phyloP scores from a whole-genome alignment of 306 rosid genomes.

The Clitoria ternatea region DNA sequence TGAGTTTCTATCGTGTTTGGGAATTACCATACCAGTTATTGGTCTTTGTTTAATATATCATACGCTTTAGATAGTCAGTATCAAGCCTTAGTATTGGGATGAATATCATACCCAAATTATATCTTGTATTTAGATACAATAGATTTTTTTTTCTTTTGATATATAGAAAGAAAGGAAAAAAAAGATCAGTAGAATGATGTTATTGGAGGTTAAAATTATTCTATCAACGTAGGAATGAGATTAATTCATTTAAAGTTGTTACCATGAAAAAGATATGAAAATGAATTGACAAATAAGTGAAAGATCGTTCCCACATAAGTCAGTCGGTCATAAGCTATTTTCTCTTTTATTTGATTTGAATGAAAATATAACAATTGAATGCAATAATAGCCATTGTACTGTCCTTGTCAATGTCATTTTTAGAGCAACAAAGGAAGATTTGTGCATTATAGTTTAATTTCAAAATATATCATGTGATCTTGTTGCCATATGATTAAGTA shows the following conservation, averaged over 20 bases:
- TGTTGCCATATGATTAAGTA: too few species aligned
- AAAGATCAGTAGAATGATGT: too few species aligned
- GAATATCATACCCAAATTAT: too few species aligned
- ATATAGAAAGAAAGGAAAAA: background rate
- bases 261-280: background rate
- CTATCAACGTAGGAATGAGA: too few species aligned
- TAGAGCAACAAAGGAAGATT: background rate
- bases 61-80: too few species aligned
- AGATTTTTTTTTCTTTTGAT: too few species aligned
- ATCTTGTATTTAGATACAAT: too few species aligned
- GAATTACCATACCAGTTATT: too few species aligned
- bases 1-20: too few species aligned
- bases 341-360: conserved; percentile 17
- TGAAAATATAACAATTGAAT: conserved; percentile 5
- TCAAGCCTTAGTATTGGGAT: too few species aligned
- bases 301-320: conserved; percentile 9
- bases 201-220: too few species aligned
- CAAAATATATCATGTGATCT: background rate
- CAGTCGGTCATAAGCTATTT: conserved; percentile 20
- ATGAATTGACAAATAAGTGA: background rate
- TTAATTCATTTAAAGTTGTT: conserved; percentile 19
- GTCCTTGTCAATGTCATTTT: conserved; percentile 7
- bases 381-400: conserved; percentile 17
- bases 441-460: background rate
- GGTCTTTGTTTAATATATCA: too few species aligned